These are phyloP conservation scores for Ceratocystis albifundus DNA, from an alignment of 2,329 filamentous ascomycete species.

Conservation along the genomic window DNA sequence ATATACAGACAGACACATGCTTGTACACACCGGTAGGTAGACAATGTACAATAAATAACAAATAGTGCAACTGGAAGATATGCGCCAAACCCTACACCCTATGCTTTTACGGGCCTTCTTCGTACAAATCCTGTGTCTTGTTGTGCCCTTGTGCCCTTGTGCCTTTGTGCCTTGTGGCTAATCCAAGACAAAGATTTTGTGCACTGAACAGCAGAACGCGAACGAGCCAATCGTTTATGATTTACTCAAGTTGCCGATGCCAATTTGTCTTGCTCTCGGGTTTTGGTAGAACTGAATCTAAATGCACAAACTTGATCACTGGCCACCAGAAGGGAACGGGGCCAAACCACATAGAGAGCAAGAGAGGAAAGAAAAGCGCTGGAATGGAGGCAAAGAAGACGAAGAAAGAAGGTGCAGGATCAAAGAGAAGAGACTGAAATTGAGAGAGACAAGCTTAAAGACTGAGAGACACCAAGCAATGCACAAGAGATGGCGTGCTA, in stretches of 20 bases:
- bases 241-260: background rate
- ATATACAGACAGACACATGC: background rate
- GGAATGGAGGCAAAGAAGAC: background rate
- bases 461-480: background rate
- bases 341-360: no score
- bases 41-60: background rate
- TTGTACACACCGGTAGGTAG: background rate
- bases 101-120: background rate
- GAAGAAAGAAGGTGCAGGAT: background rate
- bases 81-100: background rate
- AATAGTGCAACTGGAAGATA: background rate
- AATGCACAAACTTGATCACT: background rate
- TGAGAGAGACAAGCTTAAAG: background rate
- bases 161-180: background rate
- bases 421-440: background rate
- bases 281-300: background rate
- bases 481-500: background rate
- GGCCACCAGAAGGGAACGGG: background rate
- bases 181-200: background rate
- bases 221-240: conserved; percentile 1
- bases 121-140: background rate
- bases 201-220: background rate
- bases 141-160: no score
- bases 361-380: no score
- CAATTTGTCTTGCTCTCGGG: conserved; percentile 1